Conservation (phyloP, 2,329 filamentous ascomycete species). For the Teratosphaeriaceae sp. region DNA sequence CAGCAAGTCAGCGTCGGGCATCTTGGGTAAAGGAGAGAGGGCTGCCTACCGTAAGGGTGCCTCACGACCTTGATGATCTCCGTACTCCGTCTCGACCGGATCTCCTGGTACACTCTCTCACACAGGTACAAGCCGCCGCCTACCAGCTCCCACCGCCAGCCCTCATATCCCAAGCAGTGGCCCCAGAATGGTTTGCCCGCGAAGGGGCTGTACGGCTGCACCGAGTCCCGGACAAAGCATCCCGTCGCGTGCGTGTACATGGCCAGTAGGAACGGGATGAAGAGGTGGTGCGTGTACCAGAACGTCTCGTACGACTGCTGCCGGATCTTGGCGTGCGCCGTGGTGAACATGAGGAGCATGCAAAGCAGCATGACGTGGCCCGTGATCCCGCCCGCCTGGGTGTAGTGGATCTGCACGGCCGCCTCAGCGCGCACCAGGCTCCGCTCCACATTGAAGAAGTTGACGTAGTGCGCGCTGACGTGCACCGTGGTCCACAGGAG, state of each 20-base stretch:
- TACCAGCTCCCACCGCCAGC: constrained; percentile 94
- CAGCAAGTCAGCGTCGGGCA: too few species aligned
- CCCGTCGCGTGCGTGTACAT: constrained; percentile 94
- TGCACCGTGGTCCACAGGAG: constrained; percentile 77
- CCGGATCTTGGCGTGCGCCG: constrained; percentile 83
- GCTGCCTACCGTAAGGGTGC: constrained; percentile 75
- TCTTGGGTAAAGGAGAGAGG: too few species aligned
- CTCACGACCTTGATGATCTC: constrained; percentile 90
- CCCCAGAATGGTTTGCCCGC: constrained; percentile 76
- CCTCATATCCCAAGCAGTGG: constrained; percentile 91
- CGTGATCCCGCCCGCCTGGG: constrained; percentile 81
- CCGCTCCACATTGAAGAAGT: constrained; percentile 94
- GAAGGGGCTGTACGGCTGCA: constrained; percentile 70
- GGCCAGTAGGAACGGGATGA: constrained; percentile 87
- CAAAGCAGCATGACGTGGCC: constrained; percentile 98
- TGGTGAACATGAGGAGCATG: constrained; percentile 98
- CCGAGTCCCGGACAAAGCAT: constrained; percentile 88
- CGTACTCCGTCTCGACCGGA: constrained; percentile 74
- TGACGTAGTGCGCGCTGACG: constrained; percentile 81
- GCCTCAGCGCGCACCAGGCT: constrained; percentile 71
- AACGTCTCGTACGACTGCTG: constrained; percentile 98
- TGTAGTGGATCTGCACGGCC: constrained; percentile 87
- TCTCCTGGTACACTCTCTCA: constrained; percentile 86
- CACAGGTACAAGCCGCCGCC: constrained; percentile 78
- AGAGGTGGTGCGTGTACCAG: constrained; percentile 99